Base-by-base conservation (phyloP, 2,329 filamentous ascomycete species). In the Fusarium liriodendri region DNA sequence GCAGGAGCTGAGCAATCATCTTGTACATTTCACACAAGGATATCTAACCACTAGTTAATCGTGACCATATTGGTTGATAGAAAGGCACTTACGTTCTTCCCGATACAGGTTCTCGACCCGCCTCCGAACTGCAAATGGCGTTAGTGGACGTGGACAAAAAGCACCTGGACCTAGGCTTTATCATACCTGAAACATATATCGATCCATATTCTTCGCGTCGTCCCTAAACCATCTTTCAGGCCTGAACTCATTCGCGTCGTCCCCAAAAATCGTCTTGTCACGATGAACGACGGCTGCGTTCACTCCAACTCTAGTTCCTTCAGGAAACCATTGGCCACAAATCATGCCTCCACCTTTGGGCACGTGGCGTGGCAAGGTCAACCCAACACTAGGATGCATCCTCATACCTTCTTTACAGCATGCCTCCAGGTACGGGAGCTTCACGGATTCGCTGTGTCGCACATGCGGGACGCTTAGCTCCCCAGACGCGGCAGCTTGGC, bases 231-330 rank as follows among this genome's bases (percentile, higher is more conserved):
- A 69, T 6, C 66, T 45, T n/a, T 62, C 62, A 6, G 66, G 66
- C n/a, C 47, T 69, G 20, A 61, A 69, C 6, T 45, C 32, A 18
- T 69, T 47, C 18, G 66, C 66, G 47, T 69, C 66, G 9, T 61
- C 14, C 6, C 66, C 66, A 27, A 69, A 69, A 22, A 69, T 40
- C 20, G 22, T 27, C 62, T 45, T 66, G 47, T 66, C 57, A 20
- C 38, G 57, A 38, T 69, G 66, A 20, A 69, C 6, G 3, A 69
- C 66, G 11, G 55, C 55, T 9, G 62, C 62, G 33, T 69, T 69
- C 27, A 69, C 57, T 14, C 62, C 62, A 14, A 69, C 62, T n/a
- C 47, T 33, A 18, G 45, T 50, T 14, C 45, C 45, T 25, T 27
- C 45, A 27, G 45, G 45, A 25, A 50, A 50, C 45, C 22, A 25